Evolutionary conservation across 2,329 filamentous ascomycete genomes (phyloP).

Genomic region (Trichoderma breve): DNA sequence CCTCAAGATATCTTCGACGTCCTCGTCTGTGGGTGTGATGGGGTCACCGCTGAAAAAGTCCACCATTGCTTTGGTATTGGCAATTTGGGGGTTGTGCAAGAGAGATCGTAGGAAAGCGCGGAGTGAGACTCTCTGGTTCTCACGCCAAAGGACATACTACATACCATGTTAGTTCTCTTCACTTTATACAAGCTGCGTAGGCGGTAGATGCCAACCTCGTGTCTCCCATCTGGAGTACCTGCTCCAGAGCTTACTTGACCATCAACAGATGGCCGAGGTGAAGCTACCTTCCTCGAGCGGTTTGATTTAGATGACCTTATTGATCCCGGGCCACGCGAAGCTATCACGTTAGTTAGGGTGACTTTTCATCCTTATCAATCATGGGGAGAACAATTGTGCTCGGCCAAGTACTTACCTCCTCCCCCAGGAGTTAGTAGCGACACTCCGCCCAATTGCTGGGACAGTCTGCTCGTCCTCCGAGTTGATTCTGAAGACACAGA

Average conservation of each 20-base stretch:
- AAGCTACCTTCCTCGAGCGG: slow-evolving; percentile 29
- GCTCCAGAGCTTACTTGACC: slow-evolving; percentile 30
- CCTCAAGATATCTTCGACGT: slow-evolving; percentile 74
- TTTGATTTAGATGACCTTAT: slow-evolving; percentile 33
- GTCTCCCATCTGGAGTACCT: slow-evolving; percentile 24
- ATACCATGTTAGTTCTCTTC: slow-evolving; percentile 27
- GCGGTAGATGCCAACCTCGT: slow-evolving; percentile 27
- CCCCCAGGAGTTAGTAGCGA: slow-evolving; percentile 33
- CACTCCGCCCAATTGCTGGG: slow-evolving; percentile 21
- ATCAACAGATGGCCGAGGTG: slow-evolving; percentile 35
- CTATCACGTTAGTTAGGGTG: slow-evolving; percentile 11
- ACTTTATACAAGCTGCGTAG: not conserved
- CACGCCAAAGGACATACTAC: slow-evolving; percentile 69
- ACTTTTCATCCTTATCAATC: not conserved
- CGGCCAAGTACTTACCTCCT: slow-evolving; percentile 19
- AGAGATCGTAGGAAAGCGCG: slow-evolving; percentile 86
- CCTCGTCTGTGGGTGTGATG: slow-evolving; percentile 74
- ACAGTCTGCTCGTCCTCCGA: slow-evolving; percentile 46
- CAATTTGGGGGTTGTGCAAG: slow-evolving; percentile 79
- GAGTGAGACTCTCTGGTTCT: slow-evolving; percentile 87
- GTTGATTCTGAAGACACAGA: slow-evolving; percentile 82
- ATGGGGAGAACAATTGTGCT: not conserved
- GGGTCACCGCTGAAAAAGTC: slow-evolving; percentile 78
- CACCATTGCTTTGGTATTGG: slow-evolving; percentile 76
- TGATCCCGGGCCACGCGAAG: slow-evolving; percentile 27